Conservation (phyloP, 345 rosid genomes). For the Fremontodendron californicum region DNA sequence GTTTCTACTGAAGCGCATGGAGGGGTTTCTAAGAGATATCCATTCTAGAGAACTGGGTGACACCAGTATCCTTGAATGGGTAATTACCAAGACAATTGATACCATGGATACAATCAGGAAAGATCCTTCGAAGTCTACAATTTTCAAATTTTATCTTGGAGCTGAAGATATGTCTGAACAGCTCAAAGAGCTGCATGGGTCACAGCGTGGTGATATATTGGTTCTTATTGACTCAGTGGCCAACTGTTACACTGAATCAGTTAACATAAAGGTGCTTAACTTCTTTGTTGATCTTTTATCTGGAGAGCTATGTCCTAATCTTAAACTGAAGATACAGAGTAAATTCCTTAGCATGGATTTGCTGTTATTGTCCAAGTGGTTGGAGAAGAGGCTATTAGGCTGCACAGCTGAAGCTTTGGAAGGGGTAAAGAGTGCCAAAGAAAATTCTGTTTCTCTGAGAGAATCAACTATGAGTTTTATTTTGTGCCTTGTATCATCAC, state of each 20-base stretch:
- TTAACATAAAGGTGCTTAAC: conserved; percentile 75
- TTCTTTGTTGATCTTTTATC: conserved; percentile 77
- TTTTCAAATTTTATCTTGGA: conserved; percentile 67
- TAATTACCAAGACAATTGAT: conserved; percentile 59
- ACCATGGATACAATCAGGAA: conserved; percentile 69
- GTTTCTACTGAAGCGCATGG: conserved; percentile 79
- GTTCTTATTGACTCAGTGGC: conserved; percentile 71
- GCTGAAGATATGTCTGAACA: conserved; percentile 40
- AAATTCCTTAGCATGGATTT: conserved; percentile 69
- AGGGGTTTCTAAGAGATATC: conserved; percentile 56
- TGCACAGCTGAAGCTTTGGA: conserved; percentile 45
- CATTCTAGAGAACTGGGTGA: conserved; percentile 46
- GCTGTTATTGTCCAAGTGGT: conserved; percentile 63
- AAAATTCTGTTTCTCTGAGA: conserved; percentile 58
- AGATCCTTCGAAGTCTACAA: conserved; percentile 53
- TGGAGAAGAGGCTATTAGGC: conserved; percentile 88
- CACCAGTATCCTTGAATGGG: conserved; percentile 60
- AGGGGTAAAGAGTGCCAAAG: conserved; percentile 50
- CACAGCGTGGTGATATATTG: conserved; percentile 61
- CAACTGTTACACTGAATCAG: conserved; percentile 63
- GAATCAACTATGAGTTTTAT: conserved; percentile 82
- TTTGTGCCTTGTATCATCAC: conserved; percentile 49
- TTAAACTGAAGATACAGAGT: conserved; percentile 54
- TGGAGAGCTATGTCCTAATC: conserved; percentile 51
- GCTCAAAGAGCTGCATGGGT: conserved; percentile 44